Percentiles rank a stretch among this genome's conserved stretches.
phyloP scores from a whole-genome alignment of 495 filamentous ascomycete genomes.

The Cetradonia linearis region DNA sequence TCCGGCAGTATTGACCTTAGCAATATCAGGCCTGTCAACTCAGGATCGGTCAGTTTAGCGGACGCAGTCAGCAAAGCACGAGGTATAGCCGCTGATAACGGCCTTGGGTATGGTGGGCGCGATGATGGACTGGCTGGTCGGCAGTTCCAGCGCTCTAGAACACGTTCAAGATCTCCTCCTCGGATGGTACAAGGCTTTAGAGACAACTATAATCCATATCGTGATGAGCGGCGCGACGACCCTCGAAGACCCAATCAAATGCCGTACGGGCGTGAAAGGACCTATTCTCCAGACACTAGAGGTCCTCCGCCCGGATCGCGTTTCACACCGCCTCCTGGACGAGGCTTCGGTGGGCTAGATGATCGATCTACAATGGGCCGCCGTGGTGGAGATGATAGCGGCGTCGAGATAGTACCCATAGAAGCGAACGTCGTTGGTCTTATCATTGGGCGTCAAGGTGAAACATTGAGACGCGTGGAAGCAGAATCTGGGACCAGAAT shows the following conservation, averaged over 20 bases:
- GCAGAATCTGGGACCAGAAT: conserved; percentile 63
- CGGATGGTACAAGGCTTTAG: conserved; percentile 47
- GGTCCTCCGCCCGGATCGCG: conserved; percentile 31
- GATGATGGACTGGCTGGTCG: conserved; percentile 36
- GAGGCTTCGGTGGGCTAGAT: conserved; percentile 29
- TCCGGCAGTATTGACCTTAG: conserved; percentile 66
- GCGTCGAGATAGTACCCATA: conserved; percentile 62
- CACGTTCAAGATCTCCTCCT: conserved; percentile 59
- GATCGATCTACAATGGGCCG: conserved; percentile 33
- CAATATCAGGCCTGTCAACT: conserved; percentile 59
- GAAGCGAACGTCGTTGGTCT: conserved; percentile 69
- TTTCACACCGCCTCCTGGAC: conserved; percentile 38
- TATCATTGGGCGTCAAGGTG: conserved; percentile 74
- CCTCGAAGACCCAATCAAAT: conserved; percentile 40
- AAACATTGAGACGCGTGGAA: conserved; percentile 71
- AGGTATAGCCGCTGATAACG: conserved; percentile 60
- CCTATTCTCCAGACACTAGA: conserved; percentile 48
- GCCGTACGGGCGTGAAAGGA: conserved; percentile 51
- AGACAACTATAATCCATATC: conserved; percentile 64
- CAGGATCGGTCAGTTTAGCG: conserved; percentile 60
- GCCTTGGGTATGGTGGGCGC: conserved; percentile 37
- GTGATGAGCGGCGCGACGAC: conserved; percentile 63
- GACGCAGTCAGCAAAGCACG: conserved; percentile 67
- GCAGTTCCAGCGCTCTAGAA: conserved; percentile 49
- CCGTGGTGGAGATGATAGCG: conserved; percentile 46